Evolutionary conservation across 2,329 filamentous ascomycete species (phyloP), one percentile per base, ranked within the genome.

Genomic region (Pseudocercospora macadamiae): DNA sequence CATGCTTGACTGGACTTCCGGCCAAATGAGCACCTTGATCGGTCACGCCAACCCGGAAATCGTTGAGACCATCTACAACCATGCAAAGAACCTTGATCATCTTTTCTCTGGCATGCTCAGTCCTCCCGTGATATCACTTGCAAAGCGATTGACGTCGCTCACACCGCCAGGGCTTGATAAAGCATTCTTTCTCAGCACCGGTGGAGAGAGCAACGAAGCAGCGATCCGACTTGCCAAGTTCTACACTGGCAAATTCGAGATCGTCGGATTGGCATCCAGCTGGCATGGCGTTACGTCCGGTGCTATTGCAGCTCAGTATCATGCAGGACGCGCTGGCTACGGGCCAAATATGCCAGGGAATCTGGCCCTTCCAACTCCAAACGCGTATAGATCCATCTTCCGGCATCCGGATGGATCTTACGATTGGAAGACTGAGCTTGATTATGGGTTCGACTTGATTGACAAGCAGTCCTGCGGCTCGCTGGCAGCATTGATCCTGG

Each of bases 391-490:
- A 3, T 53, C 85, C 0, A 76, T 81, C 0, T 89, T 89, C 70
- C 79, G 82, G 8, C 79, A 81, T 26, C 30, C 80, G 0, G 84
- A 88, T 61, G 85, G 85, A 0, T 79, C 79, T 0, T 84, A 89
- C 62, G 86, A 89, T 68, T 89, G 86, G 86, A 77, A 85, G 63
- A 81, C 83, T 0, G 86, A 89, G 68, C 73, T 89, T 12, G 79
- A 85, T 9, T 88, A 83, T 64, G 85, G 84, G 3, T 89, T 84
- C 79, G 75, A 76, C 16, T 75, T 88, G 72, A 76, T 89, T 18
- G 85, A 89, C 60, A 76, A 79, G 44, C 80, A 83, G 55, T 84
- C 80, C 0, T 82, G 79, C 56, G 86, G 86, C 0, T 87, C 84
- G 0, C 77, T 89, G 0, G 86, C 86, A 0, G 86, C 86, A 0